Evolutionary conservation across 345 rosid genomes (phyloP).

Genomic region (Melaleuca quinquenervia): DNA sequence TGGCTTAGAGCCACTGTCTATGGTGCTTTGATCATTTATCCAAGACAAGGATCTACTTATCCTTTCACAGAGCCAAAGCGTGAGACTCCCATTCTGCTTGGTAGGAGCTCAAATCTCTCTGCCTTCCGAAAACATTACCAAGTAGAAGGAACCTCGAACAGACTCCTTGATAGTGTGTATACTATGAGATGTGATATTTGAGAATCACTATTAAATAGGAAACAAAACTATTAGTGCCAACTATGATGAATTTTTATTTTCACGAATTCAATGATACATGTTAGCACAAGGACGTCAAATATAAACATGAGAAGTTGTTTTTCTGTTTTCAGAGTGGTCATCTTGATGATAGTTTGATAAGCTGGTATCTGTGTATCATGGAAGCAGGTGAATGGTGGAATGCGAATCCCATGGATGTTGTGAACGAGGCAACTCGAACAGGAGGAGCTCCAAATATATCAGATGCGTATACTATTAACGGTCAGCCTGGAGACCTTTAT

Average conservation of each 20-base stretch:
- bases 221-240: not conserved
- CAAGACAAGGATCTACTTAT: conserved; percentile 44
- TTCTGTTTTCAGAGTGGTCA: not conserved
- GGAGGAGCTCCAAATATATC: conserved; percentile 72
- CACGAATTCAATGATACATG: not conserved
- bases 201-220: not conserved
- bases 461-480: conserved; percentile 77
- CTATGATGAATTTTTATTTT: not conserved
- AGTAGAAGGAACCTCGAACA: accelerated
- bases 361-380: not conserved
- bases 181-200: not conserved
- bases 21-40: conserved; percentile 72
- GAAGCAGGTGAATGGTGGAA: conserved; percentile 90
- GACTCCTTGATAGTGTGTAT: not conserved
- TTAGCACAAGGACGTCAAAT: not conserved
- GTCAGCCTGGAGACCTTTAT: conserved; percentile 88
- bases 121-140: not conserved
- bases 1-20: conserved; percentile 95
- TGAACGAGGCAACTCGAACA: conserved; percentile 47
- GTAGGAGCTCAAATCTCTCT: conserved; percentile 15
- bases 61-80: conserved; percentile 61
- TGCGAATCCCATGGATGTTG: conserved; percentile 65
- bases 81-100: conserved; percentile 57
- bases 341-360: not conserved
- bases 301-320: not conserved